Percentiles rank a stretch among this genome's conserved stretches.
These are phyloP conservation scores for Elsinoe fawcettii DNA, from an alignment of 2,329 filamentous ascomycete genomes.

Conservation along the genomic window DNA sequence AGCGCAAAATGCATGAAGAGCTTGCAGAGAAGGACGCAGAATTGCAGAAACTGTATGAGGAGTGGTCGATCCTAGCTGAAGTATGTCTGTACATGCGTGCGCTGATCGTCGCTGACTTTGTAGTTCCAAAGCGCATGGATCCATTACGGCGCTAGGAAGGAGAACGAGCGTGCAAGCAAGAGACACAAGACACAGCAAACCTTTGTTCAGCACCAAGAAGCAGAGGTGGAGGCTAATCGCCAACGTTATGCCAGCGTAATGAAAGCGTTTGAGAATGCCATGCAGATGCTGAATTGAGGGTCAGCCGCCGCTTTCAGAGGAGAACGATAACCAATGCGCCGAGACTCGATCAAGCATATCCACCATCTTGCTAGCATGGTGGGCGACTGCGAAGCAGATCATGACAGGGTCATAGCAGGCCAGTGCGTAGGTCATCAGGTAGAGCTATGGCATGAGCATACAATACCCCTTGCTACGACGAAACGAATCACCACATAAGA, in stretches of 20 bases:
- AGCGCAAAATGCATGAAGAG: constrained; percentile 58
- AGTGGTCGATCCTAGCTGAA: constrained; percentile 47
- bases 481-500: neutral
- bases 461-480: neutral
- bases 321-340: neutral
- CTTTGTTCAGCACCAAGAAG: constrained; percentile 68
- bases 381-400: neutral
- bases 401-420: neutral
- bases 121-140: constrained; percentile 80
- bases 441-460: neutral
- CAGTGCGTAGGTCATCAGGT: neutral
- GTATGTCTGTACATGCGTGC: constrained; percentile 34
- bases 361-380: neutral
- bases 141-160: constrained; percentile 60
- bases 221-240: constrained; percentile 63
- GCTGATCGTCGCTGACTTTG: constrained; percentile 16
- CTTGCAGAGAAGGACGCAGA: constrained; percentile 55
- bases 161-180: constrained; percentile 69
- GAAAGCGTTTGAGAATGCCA: constrained; percentile 43
- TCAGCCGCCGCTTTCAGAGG: neutral
- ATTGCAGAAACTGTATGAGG: constrained; percentile 46
- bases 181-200: constrained; percentile 70
- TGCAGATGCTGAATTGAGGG: constrained; percentile 33
- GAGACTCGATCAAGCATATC: neutral
- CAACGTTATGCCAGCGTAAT: constrained; percentile 54